Base-by-base conservation (phyloP, 371 early-diverging fungal genomes). In the Entomophthora muscae region DNA sequence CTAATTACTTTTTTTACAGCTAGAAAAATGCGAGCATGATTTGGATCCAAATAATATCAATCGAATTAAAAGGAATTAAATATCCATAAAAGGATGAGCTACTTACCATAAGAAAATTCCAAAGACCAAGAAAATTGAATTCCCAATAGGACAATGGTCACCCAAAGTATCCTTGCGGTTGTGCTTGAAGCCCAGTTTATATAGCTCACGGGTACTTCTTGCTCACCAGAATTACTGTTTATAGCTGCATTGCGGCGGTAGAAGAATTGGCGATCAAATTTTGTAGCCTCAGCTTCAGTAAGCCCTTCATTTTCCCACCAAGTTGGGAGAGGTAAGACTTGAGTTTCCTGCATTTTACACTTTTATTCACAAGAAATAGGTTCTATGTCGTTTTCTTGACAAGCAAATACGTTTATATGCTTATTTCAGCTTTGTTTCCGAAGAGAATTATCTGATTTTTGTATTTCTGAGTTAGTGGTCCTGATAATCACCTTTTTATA, bases 71-170 rank as follows among this genome's bases (percentile, higher is more conserved):
- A n/a, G n/a, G 17, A 54, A n/a, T n/a, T 32, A 1, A 0, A 10
- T 32, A 23, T 2, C 13, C 24, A 24, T n/a, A 26, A 42, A n/a
- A 51, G 3, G 51, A 28, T 23, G 32, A n/a, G n/a, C n/a, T n/a
- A n/a, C n/a, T 27, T 66, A 67, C 67, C 67, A 32, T 67, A 67
- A 24, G 65, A 32, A 22, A 61, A 26, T 23, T 61, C 61, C 26
- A 61, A 61, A 61, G 61, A 32, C 61, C 61, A 61, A 33, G 61
- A 22, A 24, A 61, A 30, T 23, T 61, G 61, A 32, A 61, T 32
- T 24, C 61, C 61, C 33, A 61, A 33, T 23, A 61, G 42, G 7
- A 42, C 42, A 3, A 61, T 5, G 22, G 61, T 61, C 3, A 42
- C 10, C 31, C 31, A 33, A 22, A 61, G 26, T n/a, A 61, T 7